Conservation (phyloP, 2,329 filamentous ascomycete genomes). For the Byssochlamys sp. region DNA sequence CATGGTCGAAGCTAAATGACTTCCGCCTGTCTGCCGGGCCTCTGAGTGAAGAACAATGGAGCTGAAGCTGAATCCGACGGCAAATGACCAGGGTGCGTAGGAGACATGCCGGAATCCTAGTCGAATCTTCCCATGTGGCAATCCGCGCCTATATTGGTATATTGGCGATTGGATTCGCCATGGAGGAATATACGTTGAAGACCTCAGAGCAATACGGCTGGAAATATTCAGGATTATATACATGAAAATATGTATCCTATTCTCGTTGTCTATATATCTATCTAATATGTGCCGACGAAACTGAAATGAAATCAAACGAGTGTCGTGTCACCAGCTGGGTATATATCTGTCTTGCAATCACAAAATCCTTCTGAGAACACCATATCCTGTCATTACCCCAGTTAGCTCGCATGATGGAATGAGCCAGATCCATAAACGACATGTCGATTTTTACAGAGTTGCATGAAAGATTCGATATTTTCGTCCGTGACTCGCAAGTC, state of each 20-base stretch:
- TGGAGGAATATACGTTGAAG: neutral
- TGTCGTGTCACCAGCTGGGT: neutral
- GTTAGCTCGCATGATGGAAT: neutral
- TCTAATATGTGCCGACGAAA: neutral
- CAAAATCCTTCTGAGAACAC: neutral
- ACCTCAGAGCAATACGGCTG: too few species aligned
- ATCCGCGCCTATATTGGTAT: neutral
- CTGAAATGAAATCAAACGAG: neutral
- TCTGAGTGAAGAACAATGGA: neutral
- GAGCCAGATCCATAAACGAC: neutral
- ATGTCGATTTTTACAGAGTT: slow-evolving; percentile 10
- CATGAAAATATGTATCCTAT: neutral
- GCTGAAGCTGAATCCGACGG: neutral
- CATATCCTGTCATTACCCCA: neutral
- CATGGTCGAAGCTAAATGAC: neutral
- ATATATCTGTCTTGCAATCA: neutral
- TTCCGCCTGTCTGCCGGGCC: neutral
- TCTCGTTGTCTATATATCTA: neutral
- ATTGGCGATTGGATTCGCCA: neutral
- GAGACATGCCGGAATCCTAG: neutral
- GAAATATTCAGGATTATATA: neutral
- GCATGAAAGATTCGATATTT: slow-evolving; percentile 4
- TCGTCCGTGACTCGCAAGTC: slow-evolving; percentile 4
- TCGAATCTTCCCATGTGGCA: neutral
- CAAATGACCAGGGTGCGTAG: neutral